Evolutionary conservation across 2,329 filamentous ascomycete genomes (phyloP), one percentile per base, ranked within the genome.

Genomic region (Chrysoporthe cubensis): DNA sequence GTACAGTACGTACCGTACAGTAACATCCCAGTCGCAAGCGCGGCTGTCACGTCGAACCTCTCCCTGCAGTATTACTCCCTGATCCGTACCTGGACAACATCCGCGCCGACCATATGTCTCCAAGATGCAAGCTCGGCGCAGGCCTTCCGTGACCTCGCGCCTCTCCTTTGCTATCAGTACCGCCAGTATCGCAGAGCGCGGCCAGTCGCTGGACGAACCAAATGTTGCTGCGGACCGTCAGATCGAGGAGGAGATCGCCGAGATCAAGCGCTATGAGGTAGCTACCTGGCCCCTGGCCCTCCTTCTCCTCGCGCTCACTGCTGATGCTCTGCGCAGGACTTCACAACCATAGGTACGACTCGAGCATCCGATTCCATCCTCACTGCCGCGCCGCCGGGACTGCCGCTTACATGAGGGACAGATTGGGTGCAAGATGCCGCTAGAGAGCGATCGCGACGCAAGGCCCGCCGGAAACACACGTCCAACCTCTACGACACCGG

Each of bases 341-440:
- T 99, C 78, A 97, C 94, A 6, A 99, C 96, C 0, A 96, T 96
- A 86, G 88, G 88, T 90, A 83, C 74, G 78, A 42, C n/a, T 70
- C 69, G 64, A 70, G 58, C 69, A 56, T 67, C 67, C 62, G 70
- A 58, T 60, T 68, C 62, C 70, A 57, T 59, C 68, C 67, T 60
- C 42, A 7, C 1, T 18, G 50, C 26, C 26, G 26, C 26, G 11
- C 32, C 50, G 7, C 65, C 62, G 50, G 34, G 34, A 43, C 54
- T 58, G 52, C 62, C 74, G 76, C 78, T 84, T 75, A 83, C 73
- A 61, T 42, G 26, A 67, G 62, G 62, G 60, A 82, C 84, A 88
- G 96, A 99, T 80, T 99, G 96, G 96, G 95, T 99, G 0, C 95
- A 99, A 78, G 96, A 99, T 86, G 94, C 95, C 13, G 91, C 94